Percentiles rank a stretch among this genome's conserved stretches.
These are phyloP conservation scores for Hericium alpestre DNA, from an alignment of 768 basidiomycete genomes.

Conservation along the genomic window DNA sequence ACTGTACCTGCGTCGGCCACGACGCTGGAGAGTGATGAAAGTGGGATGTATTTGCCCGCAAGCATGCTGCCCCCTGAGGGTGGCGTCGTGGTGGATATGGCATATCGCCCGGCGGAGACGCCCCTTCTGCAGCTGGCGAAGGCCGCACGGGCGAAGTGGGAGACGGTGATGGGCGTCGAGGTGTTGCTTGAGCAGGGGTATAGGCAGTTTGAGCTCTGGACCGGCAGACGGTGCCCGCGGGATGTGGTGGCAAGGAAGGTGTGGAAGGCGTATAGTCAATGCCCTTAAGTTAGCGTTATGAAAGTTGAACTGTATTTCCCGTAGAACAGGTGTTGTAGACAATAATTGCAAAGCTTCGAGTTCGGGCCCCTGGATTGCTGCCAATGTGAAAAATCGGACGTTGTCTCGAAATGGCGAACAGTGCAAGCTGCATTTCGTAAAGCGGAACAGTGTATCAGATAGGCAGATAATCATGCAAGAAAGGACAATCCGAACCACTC, in stretches of 20 bases:
- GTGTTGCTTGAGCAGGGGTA: constrained; percentile 85
- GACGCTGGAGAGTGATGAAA: constrained; percentile 23
- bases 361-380: too few relatives aligned
- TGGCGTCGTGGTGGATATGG: constrained; percentile 83
- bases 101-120: constrained; percentile 83
- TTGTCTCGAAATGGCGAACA: too few relatives aligned
- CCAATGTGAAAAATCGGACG: too few relatives aligned
- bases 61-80: constrained; percentile 51
- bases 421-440: too few relatives aligned
- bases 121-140: constrained; percentile 66
- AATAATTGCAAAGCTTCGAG: too few relatives aligned
- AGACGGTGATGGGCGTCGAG: constrained; percentile 65
- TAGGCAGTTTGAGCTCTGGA: constrained; percentile 78
- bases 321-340: too few relatives aligned
- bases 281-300: too few relatives aligned
- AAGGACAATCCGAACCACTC: too few relatives aligned
- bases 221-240: constrained; percentile 50
- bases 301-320: too few relatives aligned
- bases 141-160: constrained; percentile 44
- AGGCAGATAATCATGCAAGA: too few relatives aligned
- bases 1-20: constrained; percentile 74
- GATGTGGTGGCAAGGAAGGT: constrained; percentile 36
- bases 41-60: constrained; percentile 38
- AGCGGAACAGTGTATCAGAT: too few relatives aligned
- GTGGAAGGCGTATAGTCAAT: constrained; percentile 29